Conservation (phyloP, 176 grass and related monocot species). For the Avena eriantha region DNA sequence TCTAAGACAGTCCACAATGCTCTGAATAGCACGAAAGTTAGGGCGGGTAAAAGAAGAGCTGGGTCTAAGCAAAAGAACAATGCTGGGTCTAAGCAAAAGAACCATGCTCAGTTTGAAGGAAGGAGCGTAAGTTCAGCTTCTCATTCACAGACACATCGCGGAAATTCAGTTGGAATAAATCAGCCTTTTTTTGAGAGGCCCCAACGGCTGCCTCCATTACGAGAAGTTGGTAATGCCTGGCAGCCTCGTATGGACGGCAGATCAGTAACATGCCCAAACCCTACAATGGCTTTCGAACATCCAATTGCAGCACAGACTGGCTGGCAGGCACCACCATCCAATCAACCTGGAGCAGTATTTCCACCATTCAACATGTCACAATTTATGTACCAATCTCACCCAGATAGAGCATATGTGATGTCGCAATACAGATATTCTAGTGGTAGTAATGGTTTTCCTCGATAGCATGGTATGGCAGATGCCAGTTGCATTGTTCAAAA, state of each 20-base stretch:
- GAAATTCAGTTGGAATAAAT: constrained; percentile 25
- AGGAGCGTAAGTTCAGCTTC: background rate
- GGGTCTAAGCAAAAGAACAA: background rate
- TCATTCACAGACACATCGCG: background rate
- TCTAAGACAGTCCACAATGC: background rate
- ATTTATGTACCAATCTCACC: constrained; percentile 7
- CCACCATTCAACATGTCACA: background rate
- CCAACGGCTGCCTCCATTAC: constrained; percentile 5
- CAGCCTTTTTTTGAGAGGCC: background rate
- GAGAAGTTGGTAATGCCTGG: constrained; percentile 36
- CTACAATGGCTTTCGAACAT: constrained; percentile 22
- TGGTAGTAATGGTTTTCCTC: constrained; percentile 19
- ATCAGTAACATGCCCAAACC: constrained; percentile 16
- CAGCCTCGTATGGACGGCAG: constrained; percentile 8
- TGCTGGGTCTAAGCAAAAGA: background rate
- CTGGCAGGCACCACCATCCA: background rate
- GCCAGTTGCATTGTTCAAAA: background rate
- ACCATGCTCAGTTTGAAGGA: constrained; percentile 39
- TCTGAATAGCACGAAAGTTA: constrained; percentile 6
- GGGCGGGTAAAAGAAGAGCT: background rate
- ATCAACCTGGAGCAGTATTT: constrained; percentile 7
- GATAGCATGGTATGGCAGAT: constrained; percentile 32
- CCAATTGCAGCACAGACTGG: background rate
- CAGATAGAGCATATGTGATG: constrained; percentile 13
- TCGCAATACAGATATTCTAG: constrained; percentile 33